Evolutionary conservation across 495 filamentous ascomycete species (phyloP).

Genomic region (Massariosphaeria phaeospora): DNA sequence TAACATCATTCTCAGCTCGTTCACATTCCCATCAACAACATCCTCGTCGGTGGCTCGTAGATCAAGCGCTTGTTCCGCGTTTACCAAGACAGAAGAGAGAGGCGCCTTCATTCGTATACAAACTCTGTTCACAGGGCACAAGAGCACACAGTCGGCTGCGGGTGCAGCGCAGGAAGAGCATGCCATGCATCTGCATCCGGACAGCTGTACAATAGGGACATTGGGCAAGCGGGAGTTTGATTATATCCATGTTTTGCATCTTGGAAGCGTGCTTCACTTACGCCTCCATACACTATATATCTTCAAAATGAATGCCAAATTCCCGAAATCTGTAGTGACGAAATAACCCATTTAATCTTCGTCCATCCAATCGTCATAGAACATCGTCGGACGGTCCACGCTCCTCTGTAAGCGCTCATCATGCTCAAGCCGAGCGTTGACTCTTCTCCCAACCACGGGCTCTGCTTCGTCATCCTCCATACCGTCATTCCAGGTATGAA

Average conservation of each 20-base stretch:
- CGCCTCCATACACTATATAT: neutral
- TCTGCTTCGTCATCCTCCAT: conserved; percentile 60
- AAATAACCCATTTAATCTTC: neutral
- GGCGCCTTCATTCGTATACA: too few relatives aligned
- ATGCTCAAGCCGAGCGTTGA: conserved; percentile 48
- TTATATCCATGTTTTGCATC: conserved; percentile 16
- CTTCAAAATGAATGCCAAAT: neutral
- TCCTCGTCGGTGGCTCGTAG: conserved; percentile 68
- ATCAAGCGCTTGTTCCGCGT: conserved; percentile 18
- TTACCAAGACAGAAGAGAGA: too few relatives aligned
- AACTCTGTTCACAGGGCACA: too few relatives aligned
- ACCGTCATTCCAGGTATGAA: conserved; percentile 72
- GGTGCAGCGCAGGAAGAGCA: neutral
- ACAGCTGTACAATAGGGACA: conserved; percentile 21
- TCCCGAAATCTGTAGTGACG: neutral
- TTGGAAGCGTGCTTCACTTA: neutral
- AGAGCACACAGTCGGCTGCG: too few relatives aligned
- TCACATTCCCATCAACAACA: conserved; percentile 81
- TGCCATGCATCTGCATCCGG: neutral
- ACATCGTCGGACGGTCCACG: neutral
- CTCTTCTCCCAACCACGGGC: conserved; percentile 53
- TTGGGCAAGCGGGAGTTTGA: conserved; percentile 31
- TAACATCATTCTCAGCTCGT: too few relatives aligned
- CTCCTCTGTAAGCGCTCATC: conserved; percentile 31
- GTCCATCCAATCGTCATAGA: conserved; percentile 27